Evolutionary conservation across 805 yeast genomes (phyloP).

Genomic region (Monosporozyma siamensis): DNA sequence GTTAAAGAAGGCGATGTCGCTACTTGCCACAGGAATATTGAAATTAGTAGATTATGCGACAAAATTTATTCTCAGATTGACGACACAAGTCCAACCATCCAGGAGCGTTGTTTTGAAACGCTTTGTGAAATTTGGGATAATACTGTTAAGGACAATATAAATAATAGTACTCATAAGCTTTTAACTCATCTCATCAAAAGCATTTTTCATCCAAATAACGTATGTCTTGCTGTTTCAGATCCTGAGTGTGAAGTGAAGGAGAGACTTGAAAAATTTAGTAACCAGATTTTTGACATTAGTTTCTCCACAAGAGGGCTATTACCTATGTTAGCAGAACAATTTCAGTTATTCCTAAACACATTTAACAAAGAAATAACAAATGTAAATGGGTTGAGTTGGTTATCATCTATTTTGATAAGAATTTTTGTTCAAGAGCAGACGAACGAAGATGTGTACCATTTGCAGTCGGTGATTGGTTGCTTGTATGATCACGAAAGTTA

Average conservation of each 20-base stretch:
- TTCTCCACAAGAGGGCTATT: constrained; percentile 59
- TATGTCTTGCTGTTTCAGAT: constrained; percentile 32
- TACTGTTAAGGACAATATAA: neutral
- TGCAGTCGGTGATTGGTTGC: constrained; percentile 49
- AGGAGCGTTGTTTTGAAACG: too few relatives aligned
- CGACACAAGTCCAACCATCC: too few relatives aligned
- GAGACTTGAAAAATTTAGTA: constrained; percentile 21
- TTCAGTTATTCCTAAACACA: neutral
- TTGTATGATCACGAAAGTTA: constrained; percentile 38
- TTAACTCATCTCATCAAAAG: constrained; percentile 30
- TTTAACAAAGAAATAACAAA: neutral
- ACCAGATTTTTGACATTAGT: constrained; percentile 39
- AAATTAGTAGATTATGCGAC: too few relatives aligned
- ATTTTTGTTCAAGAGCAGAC: constrained; percentile 44
- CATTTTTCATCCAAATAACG: constrained; percentile 34
- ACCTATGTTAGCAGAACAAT: constrained; percentile 41
- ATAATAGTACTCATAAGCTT: neutral
- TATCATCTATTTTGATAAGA: constrained; percentile 39
- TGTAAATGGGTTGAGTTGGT: constrained; percentile 33
- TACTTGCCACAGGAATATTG: too few relatives aligned
- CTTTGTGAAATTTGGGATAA: neutral
- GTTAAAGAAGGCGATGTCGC: too few relatives aligned
- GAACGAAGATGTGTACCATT: constrained; percentile 43
- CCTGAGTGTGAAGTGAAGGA: constrained; percentile 15
- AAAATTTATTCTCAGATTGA: too few relatives aligned